Conservation (phyloP, 2,329 filamentous ascomycete genomes). For the Cordyceps fumosorosea region DNA sequence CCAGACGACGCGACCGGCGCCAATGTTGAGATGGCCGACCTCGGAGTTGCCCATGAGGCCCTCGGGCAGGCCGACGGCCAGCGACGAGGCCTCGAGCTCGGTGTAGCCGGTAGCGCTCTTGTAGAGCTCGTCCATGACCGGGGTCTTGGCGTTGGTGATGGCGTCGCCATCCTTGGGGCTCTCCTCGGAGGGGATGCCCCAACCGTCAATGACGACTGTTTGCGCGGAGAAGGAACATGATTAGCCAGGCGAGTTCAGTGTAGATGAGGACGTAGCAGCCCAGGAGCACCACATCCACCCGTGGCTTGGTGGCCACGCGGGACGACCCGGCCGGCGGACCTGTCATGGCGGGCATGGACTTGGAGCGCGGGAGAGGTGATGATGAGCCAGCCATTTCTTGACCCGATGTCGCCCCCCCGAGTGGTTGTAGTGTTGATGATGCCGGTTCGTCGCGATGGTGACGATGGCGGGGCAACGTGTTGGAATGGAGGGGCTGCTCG, state of each 20-base stretch:
- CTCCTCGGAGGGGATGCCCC: constrained; percentile 77
- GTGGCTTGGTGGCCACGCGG: constrained; percentile 51
- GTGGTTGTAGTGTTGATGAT: constrained; percentile 4
- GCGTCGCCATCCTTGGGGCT: constrained; percentile 89
- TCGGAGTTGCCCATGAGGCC: constrained; percentile 99
- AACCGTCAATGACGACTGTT: constrained; percentile 96
- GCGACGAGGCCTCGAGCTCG: constrained; percentile 89
- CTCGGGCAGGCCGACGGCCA: constrained; percentile 91
- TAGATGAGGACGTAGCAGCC: constrained; percentile 48
- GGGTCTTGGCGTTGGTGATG: constrained; percentile 87
- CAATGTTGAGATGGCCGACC: constrained; percentile 97
- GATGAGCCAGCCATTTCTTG: background rate
- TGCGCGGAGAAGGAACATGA: constrained; percentile 44
- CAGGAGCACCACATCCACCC: constrained; percentile 38
- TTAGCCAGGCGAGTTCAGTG: constrained; percentile 54
- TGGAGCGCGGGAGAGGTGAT: background rate
- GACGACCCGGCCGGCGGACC: constrained; percentile 3
- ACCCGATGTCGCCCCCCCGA: background rate
- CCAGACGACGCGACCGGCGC: constrained; percentile 95
- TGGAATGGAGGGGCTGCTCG: constrained; percentile 21
- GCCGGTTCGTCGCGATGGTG: constrained; percentile 3
- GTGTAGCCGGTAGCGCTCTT: constrained; percentile 78
- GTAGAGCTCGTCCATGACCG: constrained; percentile 89
- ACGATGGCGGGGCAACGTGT: constrained; percentile 19
- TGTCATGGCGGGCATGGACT: background rate